These are phyloP conservation scores for Gyrodon lividus DNA, from an alignment of 768 basidiomycete species.

Conservation along the genomic window DNA sequence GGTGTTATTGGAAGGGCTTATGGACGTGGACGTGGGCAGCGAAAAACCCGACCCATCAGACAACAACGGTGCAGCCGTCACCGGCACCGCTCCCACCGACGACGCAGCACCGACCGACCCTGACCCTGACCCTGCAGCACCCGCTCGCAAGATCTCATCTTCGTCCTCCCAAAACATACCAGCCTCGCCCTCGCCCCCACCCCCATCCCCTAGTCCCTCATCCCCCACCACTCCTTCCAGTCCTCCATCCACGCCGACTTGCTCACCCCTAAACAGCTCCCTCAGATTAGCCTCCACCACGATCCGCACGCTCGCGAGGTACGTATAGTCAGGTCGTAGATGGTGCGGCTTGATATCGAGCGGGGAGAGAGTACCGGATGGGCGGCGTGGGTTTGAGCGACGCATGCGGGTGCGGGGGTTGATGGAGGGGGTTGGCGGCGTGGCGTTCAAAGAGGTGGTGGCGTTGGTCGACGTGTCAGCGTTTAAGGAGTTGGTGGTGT, in stretches of 20 bases:
- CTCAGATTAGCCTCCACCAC: constrained; percentile 52
- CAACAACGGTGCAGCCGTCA: too few relatives aligned
- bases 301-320: constrained; percentile 48
- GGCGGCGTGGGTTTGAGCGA: constrained; percentile 17
- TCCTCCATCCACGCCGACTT: too few relatives aligned
- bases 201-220: too few relatives aligned
- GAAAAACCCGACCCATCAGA: too few relatives aligned
- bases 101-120: too few relatives aligned
- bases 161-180: constrained; percentile 31
- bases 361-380: constrained; percentile 13
- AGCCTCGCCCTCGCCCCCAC: constrained; percentile 3
- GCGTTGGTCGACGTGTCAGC: not conserved
- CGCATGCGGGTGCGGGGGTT: constrained; percentile 17
- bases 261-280: constrained; percentile 31
- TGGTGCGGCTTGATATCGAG: constrained; percentile 27
- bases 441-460: not conserved
- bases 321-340: constrained; percentile 49
- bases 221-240: too few relatives aligned
- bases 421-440: constrained; percentile 1
- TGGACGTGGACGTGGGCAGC: too few relatives aligned
- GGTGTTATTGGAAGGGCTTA: too few relatives aligned
- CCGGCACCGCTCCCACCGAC: too few relatives aligned
- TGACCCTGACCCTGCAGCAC: not conserved
- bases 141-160: constrained; percentile 14
- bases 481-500: not conserved